phyloP scores from a whole-genome alignment of 108 stramenopile genomes.

The Bacterosira constricta region DNA sequence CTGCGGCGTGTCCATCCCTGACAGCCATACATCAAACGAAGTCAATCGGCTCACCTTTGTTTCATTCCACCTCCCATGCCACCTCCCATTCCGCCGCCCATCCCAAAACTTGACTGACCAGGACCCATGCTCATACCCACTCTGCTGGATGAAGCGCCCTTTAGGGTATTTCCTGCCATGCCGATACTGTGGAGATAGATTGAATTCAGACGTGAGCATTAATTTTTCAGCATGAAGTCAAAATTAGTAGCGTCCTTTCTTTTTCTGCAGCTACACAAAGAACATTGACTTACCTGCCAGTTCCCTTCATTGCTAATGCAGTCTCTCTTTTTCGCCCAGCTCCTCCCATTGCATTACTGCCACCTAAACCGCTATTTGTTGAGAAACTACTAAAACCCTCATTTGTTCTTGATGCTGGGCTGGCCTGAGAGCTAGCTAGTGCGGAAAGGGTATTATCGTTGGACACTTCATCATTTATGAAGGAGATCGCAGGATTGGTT shows the following conservation, averaged over 20 bases:
- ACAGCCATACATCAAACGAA: too few relatives aligned
- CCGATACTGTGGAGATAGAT: too few relatives aligned
- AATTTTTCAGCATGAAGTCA: not conserved
- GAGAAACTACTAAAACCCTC: not conserved
- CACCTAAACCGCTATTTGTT: not conserved
- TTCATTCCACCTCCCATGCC: too few relatives aligned
- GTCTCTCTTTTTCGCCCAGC: not conserved
- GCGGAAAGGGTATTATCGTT: not conserved
- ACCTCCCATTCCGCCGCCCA: not conserved
- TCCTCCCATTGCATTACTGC: not conserved
- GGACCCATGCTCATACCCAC: too few relatives aligned
- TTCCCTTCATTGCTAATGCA: not conserved
- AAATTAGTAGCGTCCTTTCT: too few relatives aligned
- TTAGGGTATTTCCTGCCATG: too few relatives aligned
- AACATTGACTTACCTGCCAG: not conserved
- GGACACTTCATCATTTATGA: not conserved
- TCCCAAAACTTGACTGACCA: not conserved
- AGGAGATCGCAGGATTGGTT: not conserved
- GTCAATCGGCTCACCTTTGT: too few relatives aligned
- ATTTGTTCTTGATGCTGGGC: not conserved
- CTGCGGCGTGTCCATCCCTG: too few relatives aligned
- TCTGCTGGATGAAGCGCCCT: too few relatives aligned
- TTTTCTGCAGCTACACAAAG: too few relatives aligned
- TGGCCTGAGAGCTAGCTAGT: constrained; percentile 4
- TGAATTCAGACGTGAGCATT: not conserved